Base-by-base conservation (phyloP, 2,329 filamentous ascomycete species). In the Aspergillus ruber region DNA sequence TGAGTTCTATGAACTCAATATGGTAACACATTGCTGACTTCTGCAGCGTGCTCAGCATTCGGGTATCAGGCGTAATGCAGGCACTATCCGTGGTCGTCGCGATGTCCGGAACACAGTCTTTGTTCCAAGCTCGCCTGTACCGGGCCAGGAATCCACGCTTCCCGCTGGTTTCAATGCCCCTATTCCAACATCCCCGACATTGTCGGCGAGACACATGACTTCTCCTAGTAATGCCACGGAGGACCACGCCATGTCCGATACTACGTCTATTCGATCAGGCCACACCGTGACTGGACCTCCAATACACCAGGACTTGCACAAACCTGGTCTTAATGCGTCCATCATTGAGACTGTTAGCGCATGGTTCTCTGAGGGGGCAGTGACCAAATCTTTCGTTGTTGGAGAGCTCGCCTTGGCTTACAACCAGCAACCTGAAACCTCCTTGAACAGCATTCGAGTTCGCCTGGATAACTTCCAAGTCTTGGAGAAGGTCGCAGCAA, bases 71-170 rank as follows among this genome's bases (percentile, higher is more conserved):
- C 81, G 86, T 21, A 86, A 83, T 59, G 73, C 80, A 12, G 85
- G 87, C 41, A 96, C 90, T 12, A 75, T 95, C 13, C 82, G 93
- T 56, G 93, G 93, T 44, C 85, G 93, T 51, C 81, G 93, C 63
- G 91, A 97, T 65, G 88, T 94, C 53, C 82, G 91, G 50, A 95
- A 95, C 68, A 96, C 90, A 1, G 84, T 95, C 46, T 91, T 93
- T 62, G 77, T 90, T 53, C 85, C 88, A 36, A 70, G 69, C 36
- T 59, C 69, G 9, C 58, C 59, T 13, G 57, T 66, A 9, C 65
- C 68, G 33, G 68, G 71, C 46, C 56, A 56, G 48, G 63, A 68
- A 61, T 45, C 61, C 43, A 46, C 55, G 54, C 44, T 60, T 39
- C 45, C 64, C 56, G 52, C 56, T 13, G 53, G 54, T 18, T 50